phyloP scores from a whole-genome alignment of 805 yeast genomes.

The Candida germanica region DNA sequence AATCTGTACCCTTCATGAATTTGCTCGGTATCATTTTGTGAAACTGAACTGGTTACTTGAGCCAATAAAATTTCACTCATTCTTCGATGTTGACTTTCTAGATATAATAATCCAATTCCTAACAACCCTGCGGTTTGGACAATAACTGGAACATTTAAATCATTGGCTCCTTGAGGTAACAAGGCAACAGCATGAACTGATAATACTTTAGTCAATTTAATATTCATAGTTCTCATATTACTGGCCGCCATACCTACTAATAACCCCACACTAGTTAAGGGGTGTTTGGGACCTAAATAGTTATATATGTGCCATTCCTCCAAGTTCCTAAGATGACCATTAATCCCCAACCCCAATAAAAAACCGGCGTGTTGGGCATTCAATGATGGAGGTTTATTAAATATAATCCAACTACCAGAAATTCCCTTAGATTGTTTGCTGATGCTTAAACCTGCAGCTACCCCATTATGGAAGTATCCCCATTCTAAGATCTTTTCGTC shows the following conservation, averaged over 20 bases:
- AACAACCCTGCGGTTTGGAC: constrained; percentile 91
- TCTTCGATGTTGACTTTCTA: constrained; percentile 74
- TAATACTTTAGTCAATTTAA: constrained; percentile 81
- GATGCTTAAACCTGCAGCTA: constrained; percentile 77
- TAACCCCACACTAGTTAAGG: constrained; percentile 80
- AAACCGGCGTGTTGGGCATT: constrained; percentile 93
- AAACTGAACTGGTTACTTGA: constrained; percentile 58
- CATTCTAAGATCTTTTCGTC: constrained; percentile 56
- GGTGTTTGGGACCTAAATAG: constrained; percentile 85
- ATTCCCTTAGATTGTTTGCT: constrained; percentile 66
- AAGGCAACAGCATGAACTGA: constrained; percentile 92
- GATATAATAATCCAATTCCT: constrained; percentile 83
- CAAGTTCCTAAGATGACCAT: constrained; percentile 76
- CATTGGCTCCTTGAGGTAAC: constrained; percentile 87
- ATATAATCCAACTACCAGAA: constrained; percentile 88
- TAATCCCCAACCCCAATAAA: constrained; percentile 84
- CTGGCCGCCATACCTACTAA: constrained; percentile 93
- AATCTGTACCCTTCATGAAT: constrained; percentile 78
- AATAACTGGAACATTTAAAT: constrained; percentile 73
- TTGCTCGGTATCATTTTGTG: constrained; percentile 51
- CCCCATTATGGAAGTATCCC: constrained; percentile 94
- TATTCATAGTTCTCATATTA: constrained; percentile 75
- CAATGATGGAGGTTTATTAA: constrained; percentile 68
- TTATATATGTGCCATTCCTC: constrained; percentile 98
- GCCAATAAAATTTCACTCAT: constrained; percentile 77